phyloP scores from a whole-genome alignment of 371 early-diverging fungal genomes.

The Lichtheimia hyalospora region DNA sequence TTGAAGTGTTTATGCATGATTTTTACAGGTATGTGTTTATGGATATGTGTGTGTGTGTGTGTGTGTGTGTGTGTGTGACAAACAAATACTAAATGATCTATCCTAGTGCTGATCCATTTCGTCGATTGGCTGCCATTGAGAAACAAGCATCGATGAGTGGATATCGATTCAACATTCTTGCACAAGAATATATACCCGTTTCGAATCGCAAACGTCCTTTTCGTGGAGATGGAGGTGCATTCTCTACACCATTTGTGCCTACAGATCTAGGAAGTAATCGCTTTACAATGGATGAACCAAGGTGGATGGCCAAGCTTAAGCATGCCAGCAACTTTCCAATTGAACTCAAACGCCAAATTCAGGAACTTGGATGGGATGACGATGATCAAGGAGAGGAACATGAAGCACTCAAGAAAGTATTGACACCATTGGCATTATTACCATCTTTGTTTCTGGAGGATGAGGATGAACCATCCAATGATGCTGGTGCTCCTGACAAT shows the following conservation, averaged over 20 bases:
- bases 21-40: conserved; percentile 46
- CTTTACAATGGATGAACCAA: conserved; percentile 61
- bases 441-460: conserved; percentile 59
- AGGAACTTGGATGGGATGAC: conserved; percentile 64
- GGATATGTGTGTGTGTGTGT: too few relatives aligned
- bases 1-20: conserved; percentile 40
- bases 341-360: conserved; percentile 61
- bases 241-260: conserved; percentile 59
- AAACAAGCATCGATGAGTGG: conserved; percentile 48
- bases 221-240: conserved; percentile 50
- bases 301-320: conserved; percentile 60
- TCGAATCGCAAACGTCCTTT: conserved; percentile 56
- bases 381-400: conserved; percentile 56
- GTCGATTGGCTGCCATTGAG: conserved; percentile 43
- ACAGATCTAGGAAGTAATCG: conserved; percentile 63
- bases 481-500: conserved; percentile 9
- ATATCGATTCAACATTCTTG: conserved; percentile 53
- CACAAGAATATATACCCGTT: conserved; percentile 55
- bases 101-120: conserved; percentile 49
- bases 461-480: conserved; percentile 40
- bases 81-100: neutral
- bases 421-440: conserved; percentile 53
- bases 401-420: conserved; percentile 45
- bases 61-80: neutral
- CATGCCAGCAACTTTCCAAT: conserved; percentile 55